Conservation (phyloP, 192 early-diverging fungal species). For the Diversispora epigaea region DNA sequence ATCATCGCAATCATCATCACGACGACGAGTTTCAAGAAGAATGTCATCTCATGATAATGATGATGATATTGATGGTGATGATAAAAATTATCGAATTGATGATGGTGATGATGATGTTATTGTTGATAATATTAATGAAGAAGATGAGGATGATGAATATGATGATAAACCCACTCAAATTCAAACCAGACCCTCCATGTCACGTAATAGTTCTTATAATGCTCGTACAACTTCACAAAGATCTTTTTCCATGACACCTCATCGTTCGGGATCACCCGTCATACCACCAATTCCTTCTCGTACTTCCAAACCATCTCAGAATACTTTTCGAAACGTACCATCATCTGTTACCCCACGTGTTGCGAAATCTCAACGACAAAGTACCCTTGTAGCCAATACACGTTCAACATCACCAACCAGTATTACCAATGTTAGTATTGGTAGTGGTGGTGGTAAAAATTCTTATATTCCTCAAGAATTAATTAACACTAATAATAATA, state of each 20-base stretch:
- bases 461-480: conserved; percentile 48
- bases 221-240: conserved; percentile 6
- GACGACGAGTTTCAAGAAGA: conserved; percentile 14
- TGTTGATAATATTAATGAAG: not conserved
- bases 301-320: conserved; percentile 17
- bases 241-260: not conserved
- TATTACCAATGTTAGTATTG: conserved; percentile 11
- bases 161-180: conserved; percentile 32
- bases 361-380: conserved; percentile 29
- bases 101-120: conserved; percentile 37
- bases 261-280: not conserved
- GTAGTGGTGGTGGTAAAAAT: conserved; percentile 42
- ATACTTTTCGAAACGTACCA: not conserved
- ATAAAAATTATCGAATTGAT: not conserved
- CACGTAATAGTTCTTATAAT: conserved; percentile 22
- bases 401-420: conserved; percentile 37
- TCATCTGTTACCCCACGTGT: not conserved
- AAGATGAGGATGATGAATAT: conserved; percentile 34
- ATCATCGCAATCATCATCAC: conserved; percentile 34
- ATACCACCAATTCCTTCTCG: conserved; percentile 28
- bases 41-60: conserved; percentile 36
- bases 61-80: conserved; percentile 27
- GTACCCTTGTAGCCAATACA: conserved; percentile 36
- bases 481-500: conserved; percentile 34
- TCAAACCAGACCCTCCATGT: conserved; percentile 34